These are phyloP conservation scores for Aspergillus biplanus DNA, from an alignment of 495 filamentous ascomycete species.

Conservation along the genomic window DNA sequence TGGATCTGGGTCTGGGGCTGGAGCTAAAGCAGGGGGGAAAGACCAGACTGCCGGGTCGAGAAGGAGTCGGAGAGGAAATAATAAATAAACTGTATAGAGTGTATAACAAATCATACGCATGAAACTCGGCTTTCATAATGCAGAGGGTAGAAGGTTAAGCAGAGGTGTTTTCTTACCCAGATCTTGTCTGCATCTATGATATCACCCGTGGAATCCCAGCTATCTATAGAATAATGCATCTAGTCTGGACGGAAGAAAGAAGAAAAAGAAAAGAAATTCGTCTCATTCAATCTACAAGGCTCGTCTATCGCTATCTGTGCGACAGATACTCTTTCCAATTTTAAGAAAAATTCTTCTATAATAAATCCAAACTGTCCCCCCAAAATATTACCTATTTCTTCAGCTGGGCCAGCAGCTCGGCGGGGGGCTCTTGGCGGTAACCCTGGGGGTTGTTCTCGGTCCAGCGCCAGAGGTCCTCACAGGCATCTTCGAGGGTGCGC, in stretches of 20 bases:
- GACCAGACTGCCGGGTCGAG: constrained; percentile 46
- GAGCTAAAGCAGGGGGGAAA: constrained; percentile 29
- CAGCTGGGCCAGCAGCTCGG: constrained; percentile 75
- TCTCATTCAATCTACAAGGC: constrained; percentile 41
- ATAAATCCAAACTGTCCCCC: constrained; percentile 1
- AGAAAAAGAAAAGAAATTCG: constrained; percentile 42
- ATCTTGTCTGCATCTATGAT: too few relatives aligned
- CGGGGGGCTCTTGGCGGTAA: constrained; percentile 87
- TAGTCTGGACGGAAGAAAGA: neutral
- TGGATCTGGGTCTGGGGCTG: constrained; percentile 14
- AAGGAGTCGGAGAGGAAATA: constrained; percentile 45
- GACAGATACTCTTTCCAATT: constrained; percentile 3
- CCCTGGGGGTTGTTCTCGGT: constrained; percentile 93
- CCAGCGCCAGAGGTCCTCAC: constrained; percentile 95
- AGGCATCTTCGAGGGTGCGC: constrained; percentile 87
- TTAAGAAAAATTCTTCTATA: neutral
- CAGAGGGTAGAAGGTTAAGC: too few relatives aligned
- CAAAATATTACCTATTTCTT: constrained; percentile 53
- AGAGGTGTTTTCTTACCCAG: too few relatives aligned
- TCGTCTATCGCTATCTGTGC: constrained; percentile 19
- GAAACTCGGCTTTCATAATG: too few relatives aligned
- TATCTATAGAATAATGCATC: too few relatives aligned
- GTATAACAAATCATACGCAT: neutral
- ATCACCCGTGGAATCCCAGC: too few relatives aligned
- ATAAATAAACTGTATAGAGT: constrained; percentile 11